Base-by-base conservation (phyloP, 495 filamentous ascomycete species). In the Entonaema liquescens region DNA sequence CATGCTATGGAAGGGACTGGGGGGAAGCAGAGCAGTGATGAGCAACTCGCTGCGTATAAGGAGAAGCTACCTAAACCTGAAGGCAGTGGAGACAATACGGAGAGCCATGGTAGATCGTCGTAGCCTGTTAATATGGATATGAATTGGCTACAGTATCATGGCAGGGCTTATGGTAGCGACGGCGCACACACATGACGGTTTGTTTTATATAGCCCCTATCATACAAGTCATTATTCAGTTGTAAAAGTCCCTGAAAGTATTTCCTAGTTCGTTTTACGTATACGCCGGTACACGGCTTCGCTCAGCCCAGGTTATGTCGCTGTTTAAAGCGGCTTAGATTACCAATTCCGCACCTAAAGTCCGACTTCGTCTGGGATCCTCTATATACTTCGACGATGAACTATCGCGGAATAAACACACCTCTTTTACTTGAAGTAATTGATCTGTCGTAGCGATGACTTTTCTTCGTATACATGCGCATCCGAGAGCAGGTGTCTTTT, bases 41-140 rank as follows among this genome's bases (percentile, higher is more conserved):
- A 31, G 59, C 64, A 71, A 54, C 62, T 67, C 23, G 49, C 67
- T 31, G 68, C 74, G 9, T 76, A 76, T 35, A 57, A 42, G 9
- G 62, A 76, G 13, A 76, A 76, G 23, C 62, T 76, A 0, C 74
- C 74, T 8, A 65, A 70, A 2, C 72, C 68, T 21, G 68, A 74
- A n/a, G 71, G 74, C 15, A 72, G 31, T 31, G 21, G 15, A 35
- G 33, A 35, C 61, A 54, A 59, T 44, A 40, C 15, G 21, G 50
- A 42, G 13, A 26, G 28, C 15, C 11, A 49, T 17, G 36, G 23
- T 49, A 23, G 42, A 49, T 36, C 13, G 50, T 40, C 29, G 12
- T 28, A n/a, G 25, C n/a, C 26, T 55, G 49, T 29, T 13, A 23
- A 49, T n/a, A 12, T 23, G 19, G 19, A 47, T 47, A 21, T 47